Evolutionary conservation across 2,329 filamentous ascomycete species (phyloP).

Genomic region (Fusarium phyllophilum): DNA sequence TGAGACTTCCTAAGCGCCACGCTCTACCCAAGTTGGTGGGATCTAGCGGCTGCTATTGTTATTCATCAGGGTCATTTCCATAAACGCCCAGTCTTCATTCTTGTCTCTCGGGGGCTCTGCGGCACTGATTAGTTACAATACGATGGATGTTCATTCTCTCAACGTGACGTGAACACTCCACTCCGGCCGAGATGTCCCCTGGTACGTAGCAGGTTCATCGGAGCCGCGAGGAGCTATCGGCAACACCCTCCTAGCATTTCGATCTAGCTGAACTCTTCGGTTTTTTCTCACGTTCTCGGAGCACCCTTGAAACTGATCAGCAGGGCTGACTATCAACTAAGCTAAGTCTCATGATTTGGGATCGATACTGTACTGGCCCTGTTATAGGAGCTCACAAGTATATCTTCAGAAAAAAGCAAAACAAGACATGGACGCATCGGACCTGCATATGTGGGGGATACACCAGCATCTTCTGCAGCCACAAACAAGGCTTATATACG

Average conservation of each 20-base stretch:
- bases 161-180: constrained; percentile 33
- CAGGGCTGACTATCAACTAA: background rate
- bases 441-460: constrained; percentile 37
- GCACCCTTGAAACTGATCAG: background rate
- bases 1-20: constrained; percentile 12
- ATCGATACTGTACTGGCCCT: background rate
- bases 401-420: constrained; percentile 5
- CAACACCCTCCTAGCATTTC: constrained; percentile 7
- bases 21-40: constrained; percentile 10
- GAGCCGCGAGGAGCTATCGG: constrained; percentile 19
- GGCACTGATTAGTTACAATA: background rate
- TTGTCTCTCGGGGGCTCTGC: constrained; percentile 4
- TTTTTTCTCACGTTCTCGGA: background rate
- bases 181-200: constrained; percentile 29
- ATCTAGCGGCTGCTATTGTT: background rate
- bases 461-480: constrained; percentile 20
- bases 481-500: constrained; percentile 31
- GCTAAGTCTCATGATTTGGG: background rate
- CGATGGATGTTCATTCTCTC: constrained; percentile 21
- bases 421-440: constrained; percentile 12
- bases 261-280: constrained; percentile 7
- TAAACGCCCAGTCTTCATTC: background rate
- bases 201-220: background rate
- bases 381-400: background rate
- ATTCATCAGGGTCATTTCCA: background rate